Evolutionary conservation across 2,329 filamentous ascomycete species (phyloP).

Genomic region (Clonostachys chloroleuca): DNA sequence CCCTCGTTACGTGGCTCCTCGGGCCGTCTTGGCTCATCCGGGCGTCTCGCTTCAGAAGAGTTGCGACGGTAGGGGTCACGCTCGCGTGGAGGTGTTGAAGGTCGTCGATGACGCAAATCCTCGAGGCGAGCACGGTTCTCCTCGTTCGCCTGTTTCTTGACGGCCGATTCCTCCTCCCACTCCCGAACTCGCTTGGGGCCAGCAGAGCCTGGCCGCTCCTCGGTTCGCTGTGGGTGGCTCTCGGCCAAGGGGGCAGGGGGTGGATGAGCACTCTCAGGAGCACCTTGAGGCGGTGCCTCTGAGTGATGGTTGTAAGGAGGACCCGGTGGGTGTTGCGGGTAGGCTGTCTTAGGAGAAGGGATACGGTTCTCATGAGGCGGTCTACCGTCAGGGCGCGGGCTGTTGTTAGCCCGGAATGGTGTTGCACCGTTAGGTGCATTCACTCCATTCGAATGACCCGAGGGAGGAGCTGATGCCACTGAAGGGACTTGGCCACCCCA

Average conservation of each 20-base stretch:
- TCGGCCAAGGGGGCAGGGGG: conserved; percentile 56
- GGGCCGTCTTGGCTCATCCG: conserved; percentile 57
- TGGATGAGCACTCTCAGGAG: conserved; percentile 51
- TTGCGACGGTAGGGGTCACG: conserved; percentile 61
- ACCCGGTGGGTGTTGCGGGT: conserved; percentile 65
- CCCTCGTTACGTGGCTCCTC: conserved; percentile 63
- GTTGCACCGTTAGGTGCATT: conserved; percentile 44
- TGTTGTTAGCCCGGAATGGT: conserved; percentile 67
- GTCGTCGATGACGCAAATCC: conserved; percentile 75
- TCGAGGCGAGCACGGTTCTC: conserved; percentile 84
- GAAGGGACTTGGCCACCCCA: conserved; percentile 51
- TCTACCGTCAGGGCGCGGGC: conserved; percentile 79
- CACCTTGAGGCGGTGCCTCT: conserved; percentile 54
- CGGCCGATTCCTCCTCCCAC: conserved; percentile 79
- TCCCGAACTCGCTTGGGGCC: conserved; percentile 82
- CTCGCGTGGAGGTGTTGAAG: conserved; percentile 68
- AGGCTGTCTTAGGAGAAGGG: conserved; percentile 86
- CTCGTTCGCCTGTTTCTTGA: conserved; percentile 85
- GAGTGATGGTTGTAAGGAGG: conserved; percentile 65
- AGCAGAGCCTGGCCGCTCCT: conserved; percentile 74
- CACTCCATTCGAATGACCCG: conserved; percentile 24
- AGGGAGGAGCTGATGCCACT: conserved; percentile 26
- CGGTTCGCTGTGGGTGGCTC: conserved; percentile 58
- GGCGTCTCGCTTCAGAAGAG: conserved; percentile 67
- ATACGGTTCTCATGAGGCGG: conserved; percentile 80